Evolutionary conservation across 108 stramenopile genomes (phyloP).

Genomic region (Parietichytrium sp.): DNA sequence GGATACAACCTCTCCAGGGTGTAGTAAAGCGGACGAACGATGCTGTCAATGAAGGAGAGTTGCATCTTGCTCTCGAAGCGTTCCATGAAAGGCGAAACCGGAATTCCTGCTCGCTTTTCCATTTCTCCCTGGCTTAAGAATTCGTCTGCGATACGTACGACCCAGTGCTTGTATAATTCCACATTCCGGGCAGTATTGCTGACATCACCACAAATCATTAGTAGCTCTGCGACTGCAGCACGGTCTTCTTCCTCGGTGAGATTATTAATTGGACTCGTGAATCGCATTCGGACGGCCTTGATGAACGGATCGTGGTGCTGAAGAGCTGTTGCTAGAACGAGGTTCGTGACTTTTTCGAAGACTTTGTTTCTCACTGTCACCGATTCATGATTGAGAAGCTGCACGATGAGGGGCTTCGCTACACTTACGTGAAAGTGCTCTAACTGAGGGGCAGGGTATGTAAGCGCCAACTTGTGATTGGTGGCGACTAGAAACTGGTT

Average conservation of each 20-base stretch:
- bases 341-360: conserved; percentile 46
- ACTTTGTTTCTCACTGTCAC: neutral
- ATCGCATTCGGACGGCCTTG: too few relatives aligned
- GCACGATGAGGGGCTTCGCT: conserved; percentile 50
- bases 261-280: too few relatives aligned
- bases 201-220: conserved; percentile 16
- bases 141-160: neutral
- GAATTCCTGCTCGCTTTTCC: neutral
- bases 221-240: neutral
- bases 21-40: neutral
- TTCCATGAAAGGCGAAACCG: conserved; percentile 8
- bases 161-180: conserved; percentile 9
- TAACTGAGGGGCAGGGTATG: conserved; percentile 59
- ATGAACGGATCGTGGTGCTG: conserved; percentile 46
- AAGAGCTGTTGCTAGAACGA: conserved; percentile 57
- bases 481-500: conserved; percentile 61
- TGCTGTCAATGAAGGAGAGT: neutral
- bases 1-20: neutral
- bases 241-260: neutral
- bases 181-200: conserved; percentile 11
- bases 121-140: neutral
- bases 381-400: conserved; percentile 39
- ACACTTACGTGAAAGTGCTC: conserved; percentile 65
- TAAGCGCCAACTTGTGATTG: conserved; percentile 47
- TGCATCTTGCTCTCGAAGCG: conserved; percentile 16